Evolutionary conservation across 768 basidiomycete species (phyloP).

Genomic region (Lactarius tabidus): DNA sequence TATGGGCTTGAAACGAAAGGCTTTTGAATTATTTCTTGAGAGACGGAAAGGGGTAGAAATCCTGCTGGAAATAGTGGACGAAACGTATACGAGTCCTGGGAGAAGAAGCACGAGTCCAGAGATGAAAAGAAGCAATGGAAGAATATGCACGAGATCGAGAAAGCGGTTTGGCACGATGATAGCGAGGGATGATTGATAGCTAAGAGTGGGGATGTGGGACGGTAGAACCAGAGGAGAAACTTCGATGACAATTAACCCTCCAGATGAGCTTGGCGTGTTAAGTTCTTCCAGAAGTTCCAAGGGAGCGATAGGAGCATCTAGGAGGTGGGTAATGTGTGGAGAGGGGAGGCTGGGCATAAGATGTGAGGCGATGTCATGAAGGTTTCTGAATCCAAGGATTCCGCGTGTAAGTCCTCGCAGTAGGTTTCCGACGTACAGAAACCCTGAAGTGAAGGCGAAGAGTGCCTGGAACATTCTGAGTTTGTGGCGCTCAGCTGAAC

Average conservation of each 20-base stretch:
- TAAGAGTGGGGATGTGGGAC: not conserved
- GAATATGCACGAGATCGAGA: slow-evolving; percentile 1
- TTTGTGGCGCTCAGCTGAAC: not conserved
- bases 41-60: not conserved
- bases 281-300: not conserved
- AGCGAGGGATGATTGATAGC: slow-evolving; percentile 14
- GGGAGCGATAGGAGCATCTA: not conserved
- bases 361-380: not conserved
- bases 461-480: slow-evolving; percentile 13
- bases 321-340: not conserved
- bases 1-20: not conserved
- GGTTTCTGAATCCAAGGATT: slow-evolving; percentile 13
- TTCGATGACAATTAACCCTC: not conserved
- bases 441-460: slow-evolving; percentile 10
- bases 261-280: not conserved
- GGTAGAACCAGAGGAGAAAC: not conserved
- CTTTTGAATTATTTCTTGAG: not conserved
- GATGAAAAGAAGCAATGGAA: slow-evolving; percentile 1
- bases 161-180: not conserved
- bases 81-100: not conserved
- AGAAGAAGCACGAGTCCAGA: slow-evolving; percentile 2
- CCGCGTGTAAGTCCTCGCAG: slow-evolving; percentile 7
- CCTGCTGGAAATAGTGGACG: not conserved
- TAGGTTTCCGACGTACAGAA: slow-evolving; percentile 6
- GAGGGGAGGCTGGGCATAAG: slow-evolving; percentile 2